Base-by-base conservation (phyloP, 331 rosid genomes). In the Quercus tomentella region DNA sequence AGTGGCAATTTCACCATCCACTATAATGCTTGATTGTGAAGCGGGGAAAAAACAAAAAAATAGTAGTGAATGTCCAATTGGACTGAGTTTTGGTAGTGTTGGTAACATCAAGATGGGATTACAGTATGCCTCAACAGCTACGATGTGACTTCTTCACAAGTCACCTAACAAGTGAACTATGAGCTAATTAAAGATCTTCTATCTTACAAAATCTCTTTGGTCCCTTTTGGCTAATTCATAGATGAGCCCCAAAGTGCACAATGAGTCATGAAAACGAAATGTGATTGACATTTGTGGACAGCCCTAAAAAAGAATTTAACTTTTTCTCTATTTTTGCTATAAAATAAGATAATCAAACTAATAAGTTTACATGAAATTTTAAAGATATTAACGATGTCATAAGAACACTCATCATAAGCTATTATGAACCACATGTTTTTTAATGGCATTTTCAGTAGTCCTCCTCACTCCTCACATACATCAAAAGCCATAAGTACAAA, bases 91-190 rank as follows among this genome's bases (percentile, higher is more conserved):
- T 72, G 81, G 65, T 35, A 81, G 26, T 56, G 80, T 82, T 61
- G 74, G 74, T 26, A 56, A 85, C 81, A 81, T 66, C 33, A 35
- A 71, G 37, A 45, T 33, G 41, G 18, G 54, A 58, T 81, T 80
- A 82, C 77, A 77, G 1, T 52, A 37, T 77, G 84, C 76, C 81
- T 75, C 87, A 80, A 54, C 81, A 75, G 28, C 60, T 26, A n/a
- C 22, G 69, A 79, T 45, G 56, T 57, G 84, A 77, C 72, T 35
- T 77, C 22, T 77, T 67, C 56, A 51, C 25, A 22, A 21, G 80
- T 33, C 45, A 66, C 28, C 23, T 23, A 33, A 31, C 21, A 52
- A 51, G 6, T 43, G 30, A 17, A 4, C 2, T 0, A 45, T 4
- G 1, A 3, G 54, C 18, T 62, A 41, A 18, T 14, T 12, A 28